phyloP scores from a whole-genome alignment of 352 stramenopile genomes.

The Pythium phragmitis region DNA sequence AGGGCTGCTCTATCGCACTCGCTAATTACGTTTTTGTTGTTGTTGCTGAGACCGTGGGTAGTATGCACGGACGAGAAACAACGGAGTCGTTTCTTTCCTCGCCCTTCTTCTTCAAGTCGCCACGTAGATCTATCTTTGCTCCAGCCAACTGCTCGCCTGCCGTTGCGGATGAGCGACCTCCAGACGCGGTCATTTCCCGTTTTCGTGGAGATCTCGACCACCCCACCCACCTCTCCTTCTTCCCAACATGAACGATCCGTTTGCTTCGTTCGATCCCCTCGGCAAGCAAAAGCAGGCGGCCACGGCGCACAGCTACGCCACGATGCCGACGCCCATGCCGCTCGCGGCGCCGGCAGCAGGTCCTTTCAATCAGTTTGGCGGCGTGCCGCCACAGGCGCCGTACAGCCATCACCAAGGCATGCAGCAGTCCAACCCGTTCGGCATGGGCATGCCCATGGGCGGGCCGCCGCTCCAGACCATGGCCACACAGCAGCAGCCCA shows the following conservation, averaged over 20 bases:
- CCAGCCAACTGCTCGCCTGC: background rate
- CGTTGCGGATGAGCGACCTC: background rate
- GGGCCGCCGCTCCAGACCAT: conserved; percentile 28
- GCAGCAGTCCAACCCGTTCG: conserved; percentile 21
- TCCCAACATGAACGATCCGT: conserved; percentile 59
- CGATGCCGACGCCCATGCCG: conserved; percentile 24
- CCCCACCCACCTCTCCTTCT: too few species aligned
- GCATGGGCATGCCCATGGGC: conserved; percentile 17
- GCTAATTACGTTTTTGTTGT: background rate
- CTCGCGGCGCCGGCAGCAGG: conserved; percentile 25
- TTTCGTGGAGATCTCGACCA: conserved; percentile 2
- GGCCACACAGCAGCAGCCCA: conserved; percentile 19
- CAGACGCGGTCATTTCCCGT: conserved; percentile 20
- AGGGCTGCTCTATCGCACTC: background rate
- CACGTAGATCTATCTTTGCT: conserved; percentile 4
- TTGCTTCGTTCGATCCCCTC: conserved; percentile 55
- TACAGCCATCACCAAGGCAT: conserved; percentile 28
- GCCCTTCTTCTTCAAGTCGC: background rate
- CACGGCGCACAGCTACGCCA: conserved; percentile 26
- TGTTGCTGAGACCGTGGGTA: background rate
- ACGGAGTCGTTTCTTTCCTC: background rate
- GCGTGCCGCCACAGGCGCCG: conserved; percentile 27
- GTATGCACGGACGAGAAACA: background rate
- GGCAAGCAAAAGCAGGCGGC: conserved; percentile 35
- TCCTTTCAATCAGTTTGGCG: conserved; percentile 29